Evolutionary conservation across 306 rosid genomes (phyloP), one percentile per base, ranked within the genome.

Genomic region (Quercus glauca): DNA sequence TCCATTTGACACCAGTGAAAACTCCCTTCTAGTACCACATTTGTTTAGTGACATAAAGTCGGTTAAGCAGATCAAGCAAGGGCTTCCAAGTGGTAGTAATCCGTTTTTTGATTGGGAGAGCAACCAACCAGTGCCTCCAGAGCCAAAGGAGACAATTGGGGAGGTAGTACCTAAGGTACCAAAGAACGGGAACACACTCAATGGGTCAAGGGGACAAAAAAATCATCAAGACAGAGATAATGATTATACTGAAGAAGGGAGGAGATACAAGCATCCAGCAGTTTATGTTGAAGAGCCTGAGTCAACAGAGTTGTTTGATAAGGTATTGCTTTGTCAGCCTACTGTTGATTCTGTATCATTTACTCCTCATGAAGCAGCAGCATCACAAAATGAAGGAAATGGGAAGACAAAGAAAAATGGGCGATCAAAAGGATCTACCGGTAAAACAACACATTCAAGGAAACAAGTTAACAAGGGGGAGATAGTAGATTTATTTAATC

Each of bases 401-500:
- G 14, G 11, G 64, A 43, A 8, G 14, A 2, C 26, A 18, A 14
- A 58, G 67, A n/a, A 12, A 33, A 26, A 53, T 69, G 81, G 43
- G 79, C 73, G 69, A 67, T 77, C 73, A 12, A 49, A 55, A 78
- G 84, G 85, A 72, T 87, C 89, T 52, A 76, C 77, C 61, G 88
- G 75, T 41, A 85, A 85, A 65, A 55, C 79, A 17, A 26, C 37
- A 4, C 55, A 73, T 45, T 51, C 86, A 9, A 85, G 85, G 86
- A 88, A 81, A 83, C 79, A 58, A 55, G 35, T 21, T 43, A 75
- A 73, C 12, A 53, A 52, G 4, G 78, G n/a, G 71, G 5, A 76
- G 35, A 13, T 77, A 9, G 87, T 88, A 28, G 94, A 91, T 82
- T 84, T 92, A 21, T 81, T 85, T 90, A 75, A 89, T 20, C 78